Evolutionary conservation across 2,329 filamentous ascomycete species (phyloP).

Genomic region (Septoria linicola): DNA sequence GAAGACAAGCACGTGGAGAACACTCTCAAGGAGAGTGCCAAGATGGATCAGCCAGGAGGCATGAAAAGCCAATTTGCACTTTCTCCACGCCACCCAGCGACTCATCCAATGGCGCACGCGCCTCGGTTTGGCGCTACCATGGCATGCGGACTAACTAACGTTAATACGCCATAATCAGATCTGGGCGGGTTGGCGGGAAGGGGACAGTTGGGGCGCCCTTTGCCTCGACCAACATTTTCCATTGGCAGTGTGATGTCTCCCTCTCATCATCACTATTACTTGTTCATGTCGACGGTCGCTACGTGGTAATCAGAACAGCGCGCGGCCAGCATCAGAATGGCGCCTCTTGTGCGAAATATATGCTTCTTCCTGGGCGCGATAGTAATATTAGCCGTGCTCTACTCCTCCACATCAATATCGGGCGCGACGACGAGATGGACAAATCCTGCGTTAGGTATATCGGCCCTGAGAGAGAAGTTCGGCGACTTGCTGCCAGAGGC

Average conservation of each 20-base stretch:
- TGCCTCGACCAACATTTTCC: conserved; percentile 9
- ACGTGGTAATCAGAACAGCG: conserved; percentile 5
- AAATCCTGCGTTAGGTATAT: conserved; percentile 18
- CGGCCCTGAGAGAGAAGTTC: conserved; percentile 16
- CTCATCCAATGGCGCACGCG: background rate
- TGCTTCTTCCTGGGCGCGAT: conserved; percentile 18
- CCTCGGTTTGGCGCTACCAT: conserved; percentile 10
- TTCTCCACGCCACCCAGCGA: background rate
- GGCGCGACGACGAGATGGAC: conserved; percentile 19
- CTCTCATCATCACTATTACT: background rate
- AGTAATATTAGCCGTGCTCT: conserved; percentile 19
- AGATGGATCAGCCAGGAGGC: background rate
- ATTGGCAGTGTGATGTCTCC: no score
- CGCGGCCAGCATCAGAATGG: conserved; percentile 7
- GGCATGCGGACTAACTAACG: no score
- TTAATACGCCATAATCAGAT: conserved; percentile 10
- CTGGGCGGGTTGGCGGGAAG: conserved; percentile 3
- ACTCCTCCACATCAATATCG: conserved; percentile 19
- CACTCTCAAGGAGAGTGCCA: no score
- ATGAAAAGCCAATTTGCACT: background rate
- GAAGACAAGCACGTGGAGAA: no score
- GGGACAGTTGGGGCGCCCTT: conserved; percentile 4
- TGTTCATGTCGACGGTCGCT: background rate
- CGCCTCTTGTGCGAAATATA: conserved; percentile 13
- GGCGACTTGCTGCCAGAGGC: conserved; percentile 14